Percentiles rank a stretch among this genome's conserved stretches.
Evolutionary conservation across 208 protist species (phyloP).

Genomic region (Leptomonas pyrrhocoris): DNA sequence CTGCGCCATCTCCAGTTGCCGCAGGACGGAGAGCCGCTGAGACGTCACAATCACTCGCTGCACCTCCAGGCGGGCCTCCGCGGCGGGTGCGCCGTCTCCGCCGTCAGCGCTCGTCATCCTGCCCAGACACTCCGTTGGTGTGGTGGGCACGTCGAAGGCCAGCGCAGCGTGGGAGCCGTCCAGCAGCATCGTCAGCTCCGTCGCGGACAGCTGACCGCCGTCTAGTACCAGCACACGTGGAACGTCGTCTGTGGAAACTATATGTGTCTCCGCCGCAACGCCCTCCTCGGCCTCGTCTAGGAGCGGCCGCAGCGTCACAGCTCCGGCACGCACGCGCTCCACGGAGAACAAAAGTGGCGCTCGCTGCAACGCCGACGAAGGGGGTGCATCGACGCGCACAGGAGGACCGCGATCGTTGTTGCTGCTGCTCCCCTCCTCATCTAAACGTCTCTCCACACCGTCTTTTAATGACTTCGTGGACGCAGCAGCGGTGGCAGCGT

Average conservation of each 20-base stretch:
- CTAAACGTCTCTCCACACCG: background rate
- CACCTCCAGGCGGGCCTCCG: background rate
- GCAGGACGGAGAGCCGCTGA: constrained; percentile 53
- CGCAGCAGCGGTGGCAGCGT: background rate
- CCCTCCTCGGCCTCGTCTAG: background rate
- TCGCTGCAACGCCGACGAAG: background rate
- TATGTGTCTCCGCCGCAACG: background rate
- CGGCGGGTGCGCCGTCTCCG: background rate
- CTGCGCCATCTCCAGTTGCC: constrained; percentile 75
- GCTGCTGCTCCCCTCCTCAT: background rate
- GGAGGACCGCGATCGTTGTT: background rate
- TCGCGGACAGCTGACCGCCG: constrained; percentile 35
- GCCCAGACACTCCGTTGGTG: background rate
- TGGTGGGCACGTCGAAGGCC: constrained; percentile 1
- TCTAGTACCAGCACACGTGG: constrained; percentile 59
- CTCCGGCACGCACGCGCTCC: constrained; percentile 18
- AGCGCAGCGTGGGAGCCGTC: constrained; percentile 43
- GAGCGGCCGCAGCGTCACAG: constrained; percentile 8
- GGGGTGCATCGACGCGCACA: background rate
- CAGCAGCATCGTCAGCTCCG: constrained; percentile 56
- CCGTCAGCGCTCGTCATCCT: background rate
- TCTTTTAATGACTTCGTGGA: background rate
- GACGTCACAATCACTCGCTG: constrained; percentile 54
- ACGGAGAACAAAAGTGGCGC: background rate
- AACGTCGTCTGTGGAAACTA: background rate